phyloP scores from a whole-genome alignment of 164 flowering plant genomes.

The Vitis amurensis region DNA sequence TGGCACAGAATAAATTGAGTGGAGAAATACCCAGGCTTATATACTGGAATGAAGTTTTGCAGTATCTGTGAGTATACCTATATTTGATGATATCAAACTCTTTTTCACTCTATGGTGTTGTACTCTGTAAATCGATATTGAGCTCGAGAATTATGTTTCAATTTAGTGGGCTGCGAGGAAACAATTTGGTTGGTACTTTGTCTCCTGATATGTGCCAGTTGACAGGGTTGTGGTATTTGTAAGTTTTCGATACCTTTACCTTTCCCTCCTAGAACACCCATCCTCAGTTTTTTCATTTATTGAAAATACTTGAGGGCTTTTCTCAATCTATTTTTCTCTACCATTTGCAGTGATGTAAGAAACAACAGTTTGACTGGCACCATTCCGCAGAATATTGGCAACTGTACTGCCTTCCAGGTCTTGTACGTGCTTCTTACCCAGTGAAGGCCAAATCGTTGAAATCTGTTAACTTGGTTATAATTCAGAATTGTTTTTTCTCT shows the following conservation, averaged over 20 bases:
- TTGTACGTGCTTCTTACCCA: slow-evolving; percentile 59
- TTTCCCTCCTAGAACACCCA: not conserved
- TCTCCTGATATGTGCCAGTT: slow-evolving; percentile 96
- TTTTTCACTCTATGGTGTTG: not conserved
- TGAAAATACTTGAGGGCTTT: not conserved
- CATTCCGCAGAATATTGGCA: slow-evolving; percentile 84
- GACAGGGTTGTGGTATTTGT: slow-evolving; percentile 97
- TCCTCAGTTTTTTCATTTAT: not conserved
- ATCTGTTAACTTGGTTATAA: not conserved
- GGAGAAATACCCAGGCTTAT: slow-evolving; percentile 96
- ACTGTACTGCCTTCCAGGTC: slow-evolving; percentile 94
- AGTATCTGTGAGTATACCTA: slow-evolving; percentile 67
- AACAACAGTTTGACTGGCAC: slow-evolving; percentile 92
- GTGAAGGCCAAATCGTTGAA: not conserved
- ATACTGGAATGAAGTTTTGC: slow-evolving; percentile 97
- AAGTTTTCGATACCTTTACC: slow-evolving; percentile 34
- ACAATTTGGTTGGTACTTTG: slow-evolving; percentile 75
- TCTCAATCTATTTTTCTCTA: not conserved
- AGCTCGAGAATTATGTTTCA: no score
- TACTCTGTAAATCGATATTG: not conserved
- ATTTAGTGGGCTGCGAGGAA: slow-evolving; percentile 82
- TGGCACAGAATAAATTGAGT: slow-evolving; percentile 79
- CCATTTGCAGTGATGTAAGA: slow-evolving; percentile 73
- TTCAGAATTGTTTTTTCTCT: not conserved
- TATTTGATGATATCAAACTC: not conserved